Evolutionary conservation across 2,329 filamentous ascomycete genomes (phyloP), one percentile per base, ranked within the genome.

Genomic region (Beauveria scarabaeidicola): DNA sequence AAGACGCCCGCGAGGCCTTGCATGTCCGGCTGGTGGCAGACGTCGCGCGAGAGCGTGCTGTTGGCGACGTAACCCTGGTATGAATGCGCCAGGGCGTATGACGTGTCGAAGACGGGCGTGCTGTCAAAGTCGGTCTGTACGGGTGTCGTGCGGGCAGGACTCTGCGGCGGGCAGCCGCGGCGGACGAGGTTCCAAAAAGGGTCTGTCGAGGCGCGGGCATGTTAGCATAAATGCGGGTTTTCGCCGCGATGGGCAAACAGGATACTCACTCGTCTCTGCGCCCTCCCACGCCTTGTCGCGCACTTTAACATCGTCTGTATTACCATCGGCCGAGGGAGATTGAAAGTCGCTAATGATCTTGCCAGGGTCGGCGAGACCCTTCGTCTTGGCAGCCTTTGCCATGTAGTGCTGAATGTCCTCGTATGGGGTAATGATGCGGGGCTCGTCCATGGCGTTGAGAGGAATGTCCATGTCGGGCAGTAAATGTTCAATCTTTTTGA

Each of bases 401-500:
- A 89, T 77, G 59, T 81, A 78, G 0, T 69, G 69, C 27, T 81
- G 72, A 54, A 88, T 80, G 6, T 83, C 78, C 66, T 88, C 84
- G 78, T 80, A 87, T 3, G 84, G 80, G 2, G 83, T 81, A 13
- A 88, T 78, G 9, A 89, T 66, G 27, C 85, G 77, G 43, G 85
- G 85, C 67, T 88, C 85, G 64, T 89, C 86, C 78, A 88, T 83
- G 36, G 81, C 76, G 63, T 88, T 89, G 61, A 88, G 75, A 0
- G 85, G 79, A 61, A 88, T 77, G 62, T 88, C 85, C 80, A 89
- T 84, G 65, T 89, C 85, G 1, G 85, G 85, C 17, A 88, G 72
- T 58, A 81, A 61, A 43, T 79, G 72, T 63, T 81, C 76, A n/a
- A 85, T 75, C 0, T 77, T 76, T 60, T 77, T 72, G 65, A 82